A percentile compares a stretch with the other conserved stretches of the same genome.
Evolutionary conservation across 176 grass and related monocot genomes (phyloP).

Genomic region (Aegilops sharonensis): DNA sequence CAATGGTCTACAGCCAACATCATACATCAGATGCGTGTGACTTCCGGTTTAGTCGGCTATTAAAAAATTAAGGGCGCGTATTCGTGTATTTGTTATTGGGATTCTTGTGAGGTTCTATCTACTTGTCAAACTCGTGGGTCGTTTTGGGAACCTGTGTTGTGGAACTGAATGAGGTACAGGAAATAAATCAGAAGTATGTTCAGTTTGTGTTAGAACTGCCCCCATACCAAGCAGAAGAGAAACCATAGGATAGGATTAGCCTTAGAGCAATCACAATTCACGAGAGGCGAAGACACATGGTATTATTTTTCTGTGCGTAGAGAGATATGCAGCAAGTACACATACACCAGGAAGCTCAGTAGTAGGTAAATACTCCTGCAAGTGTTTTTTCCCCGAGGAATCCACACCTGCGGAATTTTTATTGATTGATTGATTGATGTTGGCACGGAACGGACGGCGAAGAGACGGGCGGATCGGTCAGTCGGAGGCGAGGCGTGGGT

Average conservation of each 20-base stretch:
- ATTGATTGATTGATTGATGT: too few species aligned
- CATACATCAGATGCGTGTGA: neutral
- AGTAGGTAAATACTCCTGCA: neutral
- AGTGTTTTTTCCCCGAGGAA: too few species aligned
- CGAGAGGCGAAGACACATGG: neutral
- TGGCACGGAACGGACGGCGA: too few species aligned
- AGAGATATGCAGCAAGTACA: neutral
- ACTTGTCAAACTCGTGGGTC: neutral
- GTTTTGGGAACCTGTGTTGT: neutral
- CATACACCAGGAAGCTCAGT: neutral
- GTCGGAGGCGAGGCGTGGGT: neutral
- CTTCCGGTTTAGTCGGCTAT: neutral
- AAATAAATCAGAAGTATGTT: neutral
- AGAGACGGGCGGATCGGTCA: neutral
- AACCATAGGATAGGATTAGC: neutral
- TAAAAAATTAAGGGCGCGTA: neutral
- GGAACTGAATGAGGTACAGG: neutral
- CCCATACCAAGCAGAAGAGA: neutral
- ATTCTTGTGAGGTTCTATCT: neutral
- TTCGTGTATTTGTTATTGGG: neutral
- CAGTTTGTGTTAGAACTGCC: neutral
- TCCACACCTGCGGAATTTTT: too few species aligned
- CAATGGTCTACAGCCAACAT: neutral
- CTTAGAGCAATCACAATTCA: neutral
- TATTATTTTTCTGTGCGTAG: neutral